Evolutionary conservation across 2,329 filamentous ascomycete genomes (phyloP), one percentile per base, ranked within the genome.

Genomic region (Pseudocercospora vitis): DNA sequence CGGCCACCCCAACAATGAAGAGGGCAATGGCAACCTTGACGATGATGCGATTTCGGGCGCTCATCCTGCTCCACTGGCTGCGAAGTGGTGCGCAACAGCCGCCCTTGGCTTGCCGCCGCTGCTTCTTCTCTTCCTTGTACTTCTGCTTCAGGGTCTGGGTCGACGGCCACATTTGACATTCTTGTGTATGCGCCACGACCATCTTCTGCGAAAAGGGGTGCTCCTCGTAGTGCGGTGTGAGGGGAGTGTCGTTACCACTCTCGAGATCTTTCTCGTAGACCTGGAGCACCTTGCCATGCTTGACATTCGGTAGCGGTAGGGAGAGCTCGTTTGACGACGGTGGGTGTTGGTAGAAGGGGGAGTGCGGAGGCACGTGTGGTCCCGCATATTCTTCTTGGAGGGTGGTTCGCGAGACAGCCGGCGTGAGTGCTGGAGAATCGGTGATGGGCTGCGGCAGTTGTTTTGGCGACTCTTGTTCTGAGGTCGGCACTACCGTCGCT

Each of bases 81-180:
- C 60, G 56, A 24, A 68, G 45, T 12, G 62, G 60, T 4, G 56
- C 57, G 42, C 56, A 63, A 33, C 69, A 68, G 44, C 53, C 59
- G 58, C 71, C 71, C 44, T 63, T 64, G 40, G 70, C 54, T n/a
- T 61, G 54, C 5, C 57, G 54, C 54, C 63, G 59, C 57, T 61
- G 57, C 59, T 59, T 60, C 66, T 74, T 70, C 63, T 70, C 68
- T 21, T 63, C 65, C 46, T 63, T 59, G 52, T 70, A 69, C 63
- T 71, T 72, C 60, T 75, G 71, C 61, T 73, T 68, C 52, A 78
- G 70, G 26, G 75, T 75, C 64, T 76, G 71, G 59, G 72, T 72
- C 35, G 74, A 74, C 6, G 76, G 76, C 76, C 76, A 79, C 75
- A 78, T 78, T 59, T 71, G 74, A 71, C 75, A 78, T 56, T 78